phyloP scores from a whole-genome alignment of 148 eudicot species.

The Rhododendron williamsianum region DNA sequence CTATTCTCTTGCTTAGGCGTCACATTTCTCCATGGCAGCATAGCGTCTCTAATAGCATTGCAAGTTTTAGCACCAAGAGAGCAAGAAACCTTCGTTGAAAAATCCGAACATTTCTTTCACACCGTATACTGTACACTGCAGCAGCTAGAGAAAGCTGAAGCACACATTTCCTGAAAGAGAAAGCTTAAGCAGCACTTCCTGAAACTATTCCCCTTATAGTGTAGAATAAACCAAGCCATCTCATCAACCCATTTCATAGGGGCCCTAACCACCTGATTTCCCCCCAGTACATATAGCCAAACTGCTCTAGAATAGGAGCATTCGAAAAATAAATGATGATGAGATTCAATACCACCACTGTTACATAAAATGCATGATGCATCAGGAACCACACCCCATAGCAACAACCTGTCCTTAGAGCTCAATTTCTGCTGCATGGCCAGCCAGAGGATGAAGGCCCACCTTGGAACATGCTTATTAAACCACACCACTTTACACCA shows the following conservation, averaged over 20 bases:
- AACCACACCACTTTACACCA: too few species aligned
- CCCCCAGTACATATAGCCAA: not conserved
- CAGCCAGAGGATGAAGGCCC: too few species aligned
- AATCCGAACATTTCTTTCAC: not conserved
- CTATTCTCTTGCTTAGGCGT: not conserved
- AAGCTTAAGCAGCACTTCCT: not conserved
- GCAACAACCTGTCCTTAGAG: too few species aligned
- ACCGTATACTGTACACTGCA: not conserved
- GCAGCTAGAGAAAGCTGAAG: not conserved
- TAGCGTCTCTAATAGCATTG: not conserved
- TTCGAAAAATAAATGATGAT: not conserved
- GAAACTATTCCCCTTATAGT: not conserved
- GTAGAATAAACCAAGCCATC: not conserved
- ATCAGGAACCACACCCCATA: too few species aligned
- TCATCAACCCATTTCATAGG: not conserved
- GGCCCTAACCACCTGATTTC: not conserved
- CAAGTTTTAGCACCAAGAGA: not conserved
- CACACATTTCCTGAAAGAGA: not conserved
- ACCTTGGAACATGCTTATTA: too few species aligned
- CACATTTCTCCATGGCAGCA: not conserved
- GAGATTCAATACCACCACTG: not conserved
- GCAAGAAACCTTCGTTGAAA: not conserved
- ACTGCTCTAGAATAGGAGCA: not conserved
- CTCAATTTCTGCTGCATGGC: too few species aligned
- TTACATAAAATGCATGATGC: too few species aligned